A percentile compares a stretch with the other conserved stretches of the same genome.
Conservation (phyloP, 768 basidiomycete genomes). For the Kwoniella sp. region DNA sequence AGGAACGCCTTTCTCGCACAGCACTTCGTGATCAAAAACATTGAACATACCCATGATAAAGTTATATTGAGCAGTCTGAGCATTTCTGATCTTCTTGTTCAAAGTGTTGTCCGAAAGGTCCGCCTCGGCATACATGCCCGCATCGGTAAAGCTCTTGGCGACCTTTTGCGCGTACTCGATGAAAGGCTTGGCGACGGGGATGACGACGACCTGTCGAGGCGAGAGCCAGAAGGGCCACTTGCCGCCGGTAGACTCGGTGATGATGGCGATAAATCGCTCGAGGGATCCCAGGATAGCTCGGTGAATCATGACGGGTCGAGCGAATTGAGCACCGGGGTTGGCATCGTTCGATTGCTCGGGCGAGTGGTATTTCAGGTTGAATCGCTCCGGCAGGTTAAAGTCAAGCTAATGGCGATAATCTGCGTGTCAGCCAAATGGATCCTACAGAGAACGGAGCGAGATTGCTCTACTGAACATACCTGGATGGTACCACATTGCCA, state of each 20-base stretch:
- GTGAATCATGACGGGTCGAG: conserved; percentile 93
- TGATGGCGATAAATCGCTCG: conserved; percentile 94
- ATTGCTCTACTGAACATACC: conserved; percentile 39
- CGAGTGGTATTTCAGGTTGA: conserved; percentile 88
- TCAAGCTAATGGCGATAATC: conserved; percentile 68
- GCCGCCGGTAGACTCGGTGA: conserved; percentile 95
- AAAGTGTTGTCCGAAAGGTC: conserved; percentile 91
- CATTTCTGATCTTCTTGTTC: conserved; percentile 95
- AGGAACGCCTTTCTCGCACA: background rate
- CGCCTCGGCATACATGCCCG: conserved; percentile 84
- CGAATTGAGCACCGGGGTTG: conserved; percentile 64
- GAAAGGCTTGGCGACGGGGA: conserved; percentile 87
- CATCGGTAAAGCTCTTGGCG: conserved; percentile 65
- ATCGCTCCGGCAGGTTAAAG: conserved; percentile 95
- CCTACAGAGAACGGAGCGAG: too few relatives aligned
- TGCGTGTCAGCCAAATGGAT: background rate
- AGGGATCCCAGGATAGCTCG: conserved; percentile 91
- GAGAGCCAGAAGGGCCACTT: conserved; percentile 99
- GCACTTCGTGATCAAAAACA: background rate
- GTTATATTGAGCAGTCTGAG: conserved; percentile 96
- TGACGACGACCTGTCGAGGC: conserved; percentile 91
- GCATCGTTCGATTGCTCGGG: conserved; percentile 59
- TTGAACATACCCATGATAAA: conserved; percentile 80
- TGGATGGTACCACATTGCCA: conserved; percentile 97
- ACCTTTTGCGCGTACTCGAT: conserved; percentile 89